Base-by-base conservation (phyloP, 2,329 filamentous ascomycete genomes). In the Nakataea oryzae region DNA sequence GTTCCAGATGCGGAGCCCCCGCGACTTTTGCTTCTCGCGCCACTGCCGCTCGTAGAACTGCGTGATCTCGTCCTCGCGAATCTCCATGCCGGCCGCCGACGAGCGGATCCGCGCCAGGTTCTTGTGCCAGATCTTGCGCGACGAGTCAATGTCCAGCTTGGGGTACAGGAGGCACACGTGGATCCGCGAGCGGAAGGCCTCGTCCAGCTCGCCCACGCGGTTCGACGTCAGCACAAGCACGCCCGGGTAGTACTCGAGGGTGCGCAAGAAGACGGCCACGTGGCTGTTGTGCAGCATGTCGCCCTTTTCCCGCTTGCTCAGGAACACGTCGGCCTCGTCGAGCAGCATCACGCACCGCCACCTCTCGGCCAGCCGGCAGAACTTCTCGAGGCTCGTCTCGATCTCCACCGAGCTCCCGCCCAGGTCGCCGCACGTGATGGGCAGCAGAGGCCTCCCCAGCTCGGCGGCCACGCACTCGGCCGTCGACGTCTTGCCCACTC, bases 181-280 rank as follows among this genome's bases (percentile, higher is more conserved):
- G 54, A 81, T 77, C 21, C 78, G 74, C 1, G 78, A 80, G 68
- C 75, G 75, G 69, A 81, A 79, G 0, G 80, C 80, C 62, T 78
- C 78, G 61, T 60, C 58, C 12, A 60, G 28, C 2, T 34, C 8
- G 34, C 58, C 58, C 1, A 41, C 29, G 4, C 78, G 74, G 69
- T 82, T 83, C 11, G 79, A 82, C 0, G 80, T 83, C 4, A 82
- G 70, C 69, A 79, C 79, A 8, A 81, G 66, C 5, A 80, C 72
- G 26, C 79, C 79, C 2, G 71, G 70, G 65, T 79, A 80, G 68
- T 80, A 80, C 66, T 80, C 78, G 0, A 81, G 70, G 0, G 78
- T 71, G 4, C 77, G 73, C 4, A 81, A 70, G 66, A 81, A 80
- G 1, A 79, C 77, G 3, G 58, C 54, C 9, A 60, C 58, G 26